These are phyloP conservation scores for Aegilops tauschii DNA, from an alignment of 176 grass and related monocot genomes.

Conservation along the genomic window DNA sequence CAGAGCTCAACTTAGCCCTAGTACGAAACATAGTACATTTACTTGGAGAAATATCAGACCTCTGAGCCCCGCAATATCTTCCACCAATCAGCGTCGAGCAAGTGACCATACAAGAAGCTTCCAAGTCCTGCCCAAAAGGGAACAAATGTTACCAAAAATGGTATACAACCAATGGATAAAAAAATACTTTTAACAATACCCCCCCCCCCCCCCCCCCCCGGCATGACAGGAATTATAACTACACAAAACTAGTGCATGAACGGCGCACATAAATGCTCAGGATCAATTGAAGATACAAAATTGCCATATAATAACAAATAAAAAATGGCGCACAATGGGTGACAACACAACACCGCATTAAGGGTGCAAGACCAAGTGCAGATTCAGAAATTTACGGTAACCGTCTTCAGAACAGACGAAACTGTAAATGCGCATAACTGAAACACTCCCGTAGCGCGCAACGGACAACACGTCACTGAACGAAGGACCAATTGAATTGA, in stretches of 20 bases:
- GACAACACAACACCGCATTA: too few species aligned
- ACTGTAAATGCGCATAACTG: too few species aligned
- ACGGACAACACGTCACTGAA: too few species aligned
- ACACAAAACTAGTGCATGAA: not conserved
- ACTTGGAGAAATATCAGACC: not conserved
- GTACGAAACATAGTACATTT: too few species aligned
- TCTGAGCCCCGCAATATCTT: not conserved
- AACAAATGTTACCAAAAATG: conserved; percentile 2
- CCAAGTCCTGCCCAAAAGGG: not conserved
- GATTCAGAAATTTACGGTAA: too few species aligned
- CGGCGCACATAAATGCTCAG: not conserved
- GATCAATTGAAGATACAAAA: not conserved
- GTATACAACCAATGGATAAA: not conserved
- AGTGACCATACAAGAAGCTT: not conserved
- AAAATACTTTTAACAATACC: not conserved
- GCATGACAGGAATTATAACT: not conserved
- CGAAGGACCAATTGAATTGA: too few species aligned
- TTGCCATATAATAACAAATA: not conserved
- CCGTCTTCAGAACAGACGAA: too few species aligned
- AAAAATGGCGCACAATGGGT: not conserved
- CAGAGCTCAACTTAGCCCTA: too few species aligned
- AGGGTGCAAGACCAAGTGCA: too few species aligned
- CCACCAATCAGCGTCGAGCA: not conserved
- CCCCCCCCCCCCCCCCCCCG: not conserved
- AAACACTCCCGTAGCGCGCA: too few species aligned